phyloP scores from a whole-genome alignment of 2,329 filamentous ascomycete species.

The Fusarium verticillioides region DNA sequence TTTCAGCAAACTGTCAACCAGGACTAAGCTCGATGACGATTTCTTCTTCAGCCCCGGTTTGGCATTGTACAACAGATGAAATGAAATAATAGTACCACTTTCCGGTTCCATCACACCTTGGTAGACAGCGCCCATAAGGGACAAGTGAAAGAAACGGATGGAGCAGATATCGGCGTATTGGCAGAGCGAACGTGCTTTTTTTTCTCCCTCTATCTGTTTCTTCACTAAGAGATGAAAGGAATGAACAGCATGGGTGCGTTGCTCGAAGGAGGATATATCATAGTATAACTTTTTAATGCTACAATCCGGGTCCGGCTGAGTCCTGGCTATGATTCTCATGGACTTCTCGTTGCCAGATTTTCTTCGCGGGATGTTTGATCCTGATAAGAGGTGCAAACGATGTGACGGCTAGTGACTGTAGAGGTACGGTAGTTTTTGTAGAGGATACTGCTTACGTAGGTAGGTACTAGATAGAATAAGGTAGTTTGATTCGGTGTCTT shows the following conservation, averaged over 20 bases:
- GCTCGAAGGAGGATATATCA: constrained; percentile 27
- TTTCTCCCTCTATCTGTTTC: too few species aligned
- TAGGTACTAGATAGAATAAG: not conserved
- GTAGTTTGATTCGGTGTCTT: not conserved
- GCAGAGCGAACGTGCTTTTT: constrained; percentile 23
- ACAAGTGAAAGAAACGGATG: constrained; percentile 18
- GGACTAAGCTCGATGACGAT: constrained; percentile 43
- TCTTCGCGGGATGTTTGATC: not conserved
- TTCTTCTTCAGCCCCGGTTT: constrained; percentile 33
- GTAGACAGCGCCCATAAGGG: constrained; percentile 42
- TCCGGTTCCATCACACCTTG: constrained; percentile 43
- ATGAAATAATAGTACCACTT: constrained; percentile 47
- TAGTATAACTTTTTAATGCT: constrained; percentile 44
- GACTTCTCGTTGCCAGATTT: not conserved
- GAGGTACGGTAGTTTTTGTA: not conserved
- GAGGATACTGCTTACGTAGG: not conserved
- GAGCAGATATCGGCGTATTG: constrained; percentile 37
- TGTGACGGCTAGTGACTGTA: not conserved
- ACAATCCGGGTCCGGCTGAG: constrained; percentile 35
- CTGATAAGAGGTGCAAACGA: not conserved
- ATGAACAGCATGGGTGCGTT: constrained; percentile 11
- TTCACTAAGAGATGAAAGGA: constrained; percentile 4
- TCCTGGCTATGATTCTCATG: constrained; percentile 43
- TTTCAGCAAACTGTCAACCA: constrained; percentile 52
- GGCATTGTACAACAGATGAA: constrained; percentile 49